Base-by-base conservation (phyloP, 2,329 filamentous ascomycete species). In the Fusarium nematophilum region DNA sequence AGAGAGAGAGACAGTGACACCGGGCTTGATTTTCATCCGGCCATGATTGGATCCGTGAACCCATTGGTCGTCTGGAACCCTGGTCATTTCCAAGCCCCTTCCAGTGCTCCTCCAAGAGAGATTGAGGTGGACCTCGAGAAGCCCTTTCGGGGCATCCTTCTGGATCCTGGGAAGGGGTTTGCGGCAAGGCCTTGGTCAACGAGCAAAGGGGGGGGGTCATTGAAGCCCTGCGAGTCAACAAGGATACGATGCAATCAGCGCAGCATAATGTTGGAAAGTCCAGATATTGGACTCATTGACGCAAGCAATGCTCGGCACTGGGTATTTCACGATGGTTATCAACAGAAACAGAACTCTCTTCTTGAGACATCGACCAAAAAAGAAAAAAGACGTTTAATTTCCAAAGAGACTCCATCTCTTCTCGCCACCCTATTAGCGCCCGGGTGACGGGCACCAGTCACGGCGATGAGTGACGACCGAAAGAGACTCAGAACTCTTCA, bases 391-490 rank as follows among this genome's bases (percentile, higher is more conserved):
- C 36, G 52, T 57, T 64, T 57, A 64, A 64, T 64, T 64, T 64
- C 60, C 46, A 64, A 62, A 61, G 53, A 54, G 52, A 44, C 39
- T 42, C 44, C 37, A 42, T 57, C 36, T 26, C 43, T 46, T 43
- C 44, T 64, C 45, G 40, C 61, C 61, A 65, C 61, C 34, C 33
- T 44, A 44, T 54, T 64, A 62, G 61, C 61, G 61, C 61, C 61
- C 57, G 61, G 44, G 26, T 14, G 33, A 42, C 25, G 44, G 21
- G 37, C 40, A 59, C 53, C 61, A 63, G 60, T 61, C 45, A 60
- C 34, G 49, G 39, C 31, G 10, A 47, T 4, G 39, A 36, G 30
- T 27, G 31, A 40, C 45, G 34, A 23, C 21, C 14, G 25, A 31
- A 39, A 15, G 27, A 44, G 9, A 36, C 37, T 53, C 21, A 44